These are phyloP conservation scores for Tolypocladium ophioglossoides DNA, from an alignment of 2,329 filamentous ascomycete genomes.

Conservation along the genomic window DNA sequence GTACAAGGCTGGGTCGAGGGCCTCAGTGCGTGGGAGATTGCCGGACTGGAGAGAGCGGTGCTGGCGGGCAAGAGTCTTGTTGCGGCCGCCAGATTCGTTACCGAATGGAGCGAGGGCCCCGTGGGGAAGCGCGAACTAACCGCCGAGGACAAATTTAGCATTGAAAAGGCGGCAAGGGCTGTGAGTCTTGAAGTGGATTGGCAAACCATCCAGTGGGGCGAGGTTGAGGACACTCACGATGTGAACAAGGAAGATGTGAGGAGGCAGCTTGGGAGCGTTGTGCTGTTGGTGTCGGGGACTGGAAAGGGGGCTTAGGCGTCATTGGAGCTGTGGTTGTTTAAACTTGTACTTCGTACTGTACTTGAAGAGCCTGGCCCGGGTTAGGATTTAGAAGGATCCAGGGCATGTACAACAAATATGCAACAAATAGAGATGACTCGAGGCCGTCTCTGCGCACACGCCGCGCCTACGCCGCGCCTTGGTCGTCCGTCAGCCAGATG, in stretches of 20 bases:
- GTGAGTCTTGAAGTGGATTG: constrained; percentile 78
- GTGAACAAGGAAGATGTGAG: constrained; percentile 84
- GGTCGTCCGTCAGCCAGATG: too few relatives aligned
- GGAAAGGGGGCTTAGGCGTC: constrained; percentile 12
- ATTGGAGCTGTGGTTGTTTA: not conserved
- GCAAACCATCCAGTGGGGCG: constrained; percentile 88
- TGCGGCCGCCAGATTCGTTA: constrained; percentile 63
- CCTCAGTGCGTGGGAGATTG: constrained; percentile 70
- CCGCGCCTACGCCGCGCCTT: too few relatives aligned
- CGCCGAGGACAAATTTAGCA: constrained; percentile 47
- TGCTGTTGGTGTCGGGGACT: constrained; percentile 65
- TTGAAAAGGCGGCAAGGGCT: constrained; percentile 70
- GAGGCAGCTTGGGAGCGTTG: constrained; percentile 78
- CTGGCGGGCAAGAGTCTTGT: constrained; percentile 82
- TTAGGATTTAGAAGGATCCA: not conserved
- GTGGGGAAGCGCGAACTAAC: constrained; percentile 32
- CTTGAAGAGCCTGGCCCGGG: not conserved
- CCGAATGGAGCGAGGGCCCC: constrained; percentile 78
- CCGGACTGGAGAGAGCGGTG: constrained; percentile 73
- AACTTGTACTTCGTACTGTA: not conserved
- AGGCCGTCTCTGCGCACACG: not conserved
- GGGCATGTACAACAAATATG: not conserved
- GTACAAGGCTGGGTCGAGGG: constrained; percentile 67
- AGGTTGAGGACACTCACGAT: constrained; percentile 97
- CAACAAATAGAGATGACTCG: not conserved